phyloP scores from a whole-genome alignment of 768 basidiomycete species.

The Lactifluus volemus region DNA sequence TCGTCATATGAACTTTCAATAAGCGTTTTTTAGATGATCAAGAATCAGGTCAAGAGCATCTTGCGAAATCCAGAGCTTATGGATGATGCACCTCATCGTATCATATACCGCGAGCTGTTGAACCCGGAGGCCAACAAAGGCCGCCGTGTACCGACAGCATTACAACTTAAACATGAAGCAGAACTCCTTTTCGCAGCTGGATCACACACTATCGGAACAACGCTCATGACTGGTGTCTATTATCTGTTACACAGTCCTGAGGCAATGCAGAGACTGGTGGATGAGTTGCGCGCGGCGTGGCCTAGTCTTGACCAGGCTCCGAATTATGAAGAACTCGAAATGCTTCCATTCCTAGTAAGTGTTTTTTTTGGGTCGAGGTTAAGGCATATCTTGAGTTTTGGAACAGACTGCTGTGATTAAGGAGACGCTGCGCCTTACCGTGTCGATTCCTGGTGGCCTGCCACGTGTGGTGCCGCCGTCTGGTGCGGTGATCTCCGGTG shows the following conservation, averaged over 20 bases:
- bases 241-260: constrained; percentile 1
- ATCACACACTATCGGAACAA: constrained; percentile 10
- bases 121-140: constrained; percentile 7
- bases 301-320: constrained; percentile 5
- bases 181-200: constrained; percentile 8
- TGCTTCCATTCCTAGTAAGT: constrained; percentile 12
- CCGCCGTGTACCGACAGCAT: not conserved
- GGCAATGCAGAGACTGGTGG: not conserved
- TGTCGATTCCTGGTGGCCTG: not conserved
- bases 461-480: constrained; percentile 9
- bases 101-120: constrained; percentile 6
- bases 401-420: constrained; percentile 13
- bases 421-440: constrained; percentile 3
- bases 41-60: not conserved
- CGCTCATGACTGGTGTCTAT: constrained; percentile 6
- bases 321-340: constrained; percentile 7
- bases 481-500: constrained; percentile 6
- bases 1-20: not conserved
- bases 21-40: not conserved
- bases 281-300: constrained; percentile 3
- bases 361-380: not conserved
- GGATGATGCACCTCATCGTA: constrained; percentile 10
- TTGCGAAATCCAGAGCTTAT: not conserved
- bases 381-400: not conserved
- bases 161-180: constrained; percentile 4